Percentiles rank a stretch among this genome's conserved stretches.
Conservation (phyloP, 1,139 yeast species). For the Yamadazyma songkhlaensis region DNA sequence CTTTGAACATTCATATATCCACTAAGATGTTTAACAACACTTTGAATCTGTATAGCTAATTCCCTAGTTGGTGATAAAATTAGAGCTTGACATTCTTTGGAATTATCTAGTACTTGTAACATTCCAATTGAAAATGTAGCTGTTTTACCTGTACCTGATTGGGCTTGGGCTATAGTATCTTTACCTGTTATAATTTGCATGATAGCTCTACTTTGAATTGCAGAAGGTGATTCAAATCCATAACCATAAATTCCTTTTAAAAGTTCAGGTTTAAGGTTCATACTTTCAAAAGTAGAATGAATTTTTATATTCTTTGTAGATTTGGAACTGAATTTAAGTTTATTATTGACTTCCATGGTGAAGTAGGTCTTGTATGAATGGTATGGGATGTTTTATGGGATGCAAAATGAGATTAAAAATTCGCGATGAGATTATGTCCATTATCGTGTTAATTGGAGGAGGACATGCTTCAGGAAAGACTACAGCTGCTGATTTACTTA, state of each 20-base stretch:
- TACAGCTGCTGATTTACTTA: conserved; percentile 33
- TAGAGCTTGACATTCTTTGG: conserved; percentile 74
- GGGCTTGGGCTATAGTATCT: conserved; percentile 96
- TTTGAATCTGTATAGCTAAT: conserved; percentile 84
- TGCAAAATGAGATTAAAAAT: too few relatives aligned
- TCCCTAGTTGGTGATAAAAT: conserved; percentile 96
- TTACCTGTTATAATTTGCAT: conserved; percentile 87
- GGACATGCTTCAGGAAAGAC: conserved; percentile 73
- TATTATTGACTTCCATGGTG: conserved; percentile 13
- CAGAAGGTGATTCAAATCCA: conserved; percentile 93
- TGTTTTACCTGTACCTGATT: conserved; percentile 97
- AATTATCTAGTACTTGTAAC: conserved; percentile 73
- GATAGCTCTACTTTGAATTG: conserved; percentile 93
- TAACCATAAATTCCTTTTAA: conserved; percentile 78
- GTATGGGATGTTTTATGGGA: too few relatives aligned
- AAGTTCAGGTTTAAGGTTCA: conserved; percentile 69
- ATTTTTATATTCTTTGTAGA: conserved; percentile 59
- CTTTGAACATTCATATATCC: conserved; percentile 81
- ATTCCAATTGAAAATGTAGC: conserved; percentile 94
- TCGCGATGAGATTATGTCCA: conserved; percentile 12
- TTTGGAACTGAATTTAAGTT: conserved; percentile 16
- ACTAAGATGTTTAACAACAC: conserved; percentile 80
- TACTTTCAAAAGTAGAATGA: conserved; percentile 69
- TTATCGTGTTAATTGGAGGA: conserved; percentile 63
- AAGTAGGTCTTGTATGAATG: background rate